Evolutionary conservation across 2,329 filamentous ascomycete species (phyloP).

Genomic region (Paramyrothecium roridum): DNA sequence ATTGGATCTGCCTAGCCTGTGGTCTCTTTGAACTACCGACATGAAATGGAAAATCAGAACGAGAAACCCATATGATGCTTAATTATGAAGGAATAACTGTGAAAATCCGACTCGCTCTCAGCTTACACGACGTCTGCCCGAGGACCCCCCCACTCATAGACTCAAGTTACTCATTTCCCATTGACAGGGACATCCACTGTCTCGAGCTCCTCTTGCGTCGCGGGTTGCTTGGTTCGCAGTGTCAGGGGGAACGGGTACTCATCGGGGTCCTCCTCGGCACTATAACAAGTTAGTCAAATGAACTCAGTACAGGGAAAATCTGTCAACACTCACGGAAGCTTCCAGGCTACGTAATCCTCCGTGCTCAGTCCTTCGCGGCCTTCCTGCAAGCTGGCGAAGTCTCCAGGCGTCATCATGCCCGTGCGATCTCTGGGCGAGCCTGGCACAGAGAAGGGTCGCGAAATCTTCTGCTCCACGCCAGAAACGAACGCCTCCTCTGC

Average conservation of each 20-base stretch:
- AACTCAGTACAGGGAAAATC: background rate
- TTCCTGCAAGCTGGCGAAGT: slow-evolving; percentile 95
- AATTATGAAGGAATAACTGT: background rate
- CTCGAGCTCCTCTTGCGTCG: slow-evolving; percentile 26
- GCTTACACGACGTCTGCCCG: background rate
- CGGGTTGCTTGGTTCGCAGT: slow-evolving; percentile 49
- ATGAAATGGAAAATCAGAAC: no score
- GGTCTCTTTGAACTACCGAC: no score
- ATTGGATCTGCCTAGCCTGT: no score
- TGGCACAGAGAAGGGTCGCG: slow-evolving; percentile 87
- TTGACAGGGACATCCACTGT: slow-evolving; percentile 22
- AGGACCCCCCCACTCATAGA: background rate
- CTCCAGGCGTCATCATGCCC: slow-evolving; percentile 98
- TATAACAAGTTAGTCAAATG: slow-evolving; percentile 32
- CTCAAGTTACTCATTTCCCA: slow-evolving; percentile 8
- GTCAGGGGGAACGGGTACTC: slow-evolving; percentile 61
- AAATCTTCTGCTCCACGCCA: slow-evolving; percentile 91
- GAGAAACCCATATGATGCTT: background rate
- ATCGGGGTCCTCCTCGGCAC: slow-evolving; percentile 91
- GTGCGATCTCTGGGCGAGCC: slow-evolving; percentile 86
- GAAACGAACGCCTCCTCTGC: slow-evolving; percentile 83
- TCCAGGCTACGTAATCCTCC: slow-evolving; percentile 98
- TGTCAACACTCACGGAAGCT: slow-evolving; percentile 76
- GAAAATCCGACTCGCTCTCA: background rate
- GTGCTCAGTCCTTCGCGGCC: slow-evolving; percentile 89